Conservation (phyloP, 768 basidiomycete genomes). For the Amanita muscaria region DNA sequence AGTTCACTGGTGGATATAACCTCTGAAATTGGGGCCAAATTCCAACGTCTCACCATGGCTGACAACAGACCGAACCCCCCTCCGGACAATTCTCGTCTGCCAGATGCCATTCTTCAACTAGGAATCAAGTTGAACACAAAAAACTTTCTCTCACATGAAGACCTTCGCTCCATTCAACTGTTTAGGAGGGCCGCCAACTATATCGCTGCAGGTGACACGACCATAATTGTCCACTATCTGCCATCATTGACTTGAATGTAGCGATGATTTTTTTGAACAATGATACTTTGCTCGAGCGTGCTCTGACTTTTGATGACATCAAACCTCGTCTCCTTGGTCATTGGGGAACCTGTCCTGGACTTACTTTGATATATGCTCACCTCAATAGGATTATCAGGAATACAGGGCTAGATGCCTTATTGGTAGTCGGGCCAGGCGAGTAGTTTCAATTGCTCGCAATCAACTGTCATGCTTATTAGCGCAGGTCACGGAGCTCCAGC, state of each 20-base stretch:
- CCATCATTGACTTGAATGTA: slow-evolving; percentile 13
- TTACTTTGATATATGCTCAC: slow-evolving; percentile 65
- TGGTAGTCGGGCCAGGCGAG: slow-evolving; percentile 72
- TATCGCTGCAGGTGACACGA: slow-evolving; percentile 56
- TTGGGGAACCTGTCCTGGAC: slow-evolving; percentile 80
- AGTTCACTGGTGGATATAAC: no score
- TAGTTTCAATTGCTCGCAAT: background rate
- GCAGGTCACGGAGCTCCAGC: slow-evolving; percentile 80
- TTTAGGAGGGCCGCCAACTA: slow-evolving; percentile 62
- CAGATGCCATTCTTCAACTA: slow-evolving; percentile 44
- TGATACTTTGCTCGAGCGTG: slow-evolving; percentile 58
- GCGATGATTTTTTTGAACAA: slow-evolving; percentile 82
- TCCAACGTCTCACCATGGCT: slow-evolving; percentile 27
- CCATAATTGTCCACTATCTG: background rate
- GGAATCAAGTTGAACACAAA: slow-evolving; percentile 39
- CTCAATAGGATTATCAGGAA: slow-evolving; percentile 56
- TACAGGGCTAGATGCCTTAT: slow-evolving; percentile 53
- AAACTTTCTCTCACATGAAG: slow-evolving; percentile 37
- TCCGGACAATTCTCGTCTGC: slow-evolving; percentile 58
- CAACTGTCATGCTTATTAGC: background rate
- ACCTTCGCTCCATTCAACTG: slow-evolving; percentile 41
- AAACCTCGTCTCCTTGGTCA: slow-evolving; percentile 78
- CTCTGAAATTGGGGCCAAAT: no score
- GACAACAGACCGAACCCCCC: slow-evolving; percentile 45
- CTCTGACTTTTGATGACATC: slow-evolving; percentile 58